Evolutionary conservation across 306 rosid genomes (phyloP).

Genomic region (Rosa chinensis): DNA sequence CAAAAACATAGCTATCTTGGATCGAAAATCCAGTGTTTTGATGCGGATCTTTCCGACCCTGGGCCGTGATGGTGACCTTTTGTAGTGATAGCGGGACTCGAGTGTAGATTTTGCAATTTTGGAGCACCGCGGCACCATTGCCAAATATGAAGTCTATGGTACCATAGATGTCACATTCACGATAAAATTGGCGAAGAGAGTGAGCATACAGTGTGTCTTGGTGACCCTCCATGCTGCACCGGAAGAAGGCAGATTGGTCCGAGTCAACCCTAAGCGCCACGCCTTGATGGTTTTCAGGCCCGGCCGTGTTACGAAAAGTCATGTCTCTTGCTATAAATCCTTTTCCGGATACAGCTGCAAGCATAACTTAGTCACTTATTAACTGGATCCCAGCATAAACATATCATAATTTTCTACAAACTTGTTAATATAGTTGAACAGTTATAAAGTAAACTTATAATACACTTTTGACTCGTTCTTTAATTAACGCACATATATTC

Average conservation of each 20-base stretch:
- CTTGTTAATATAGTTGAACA: neutral
- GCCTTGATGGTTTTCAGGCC: slow-evolving; percentile 67
- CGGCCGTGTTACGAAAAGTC: slow-evolving; percentile 70
- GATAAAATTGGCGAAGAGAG: slow-evolving; percentile 71
- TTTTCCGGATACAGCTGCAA: slow-evolving; percentile 69
- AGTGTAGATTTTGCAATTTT: slow-evolving; percentile 73
- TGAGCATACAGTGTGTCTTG: slow-evolving; percentile 90
- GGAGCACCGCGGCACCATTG: slow-evolving; percentile 78
- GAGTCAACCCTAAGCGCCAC: slow-evolving; percentile 88
- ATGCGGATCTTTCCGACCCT: slow-evolving; percentile 74
- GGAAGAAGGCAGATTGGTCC: slow-evolving; percentile 77
- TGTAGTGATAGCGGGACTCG: slow-evolving; percentile 69
- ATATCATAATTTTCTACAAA: neutral
- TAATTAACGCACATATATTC: neutral
- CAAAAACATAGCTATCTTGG: slow-evolving; percentile 63
- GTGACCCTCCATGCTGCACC: slow-evolving; percentile 79
- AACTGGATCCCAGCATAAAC: neutral
- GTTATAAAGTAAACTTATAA: neutral
- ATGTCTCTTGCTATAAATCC: slow-evolving; percentile 81
- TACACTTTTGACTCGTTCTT: neutral
- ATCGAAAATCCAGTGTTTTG: slow-evolving; percentile 75
- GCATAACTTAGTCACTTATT: neutral
- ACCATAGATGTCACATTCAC: slow-evolving; percentile 74
- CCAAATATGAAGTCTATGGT: slow-evolving; percentile 90
- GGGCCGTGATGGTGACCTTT: slow-evolving; percentile 82